Evolutionary conservation across 495 filamentous ascomycete genomes (phyloP), one percentile per base, ranked within the genome.

Genomic region (Pyrenula aspistea): DNA sequence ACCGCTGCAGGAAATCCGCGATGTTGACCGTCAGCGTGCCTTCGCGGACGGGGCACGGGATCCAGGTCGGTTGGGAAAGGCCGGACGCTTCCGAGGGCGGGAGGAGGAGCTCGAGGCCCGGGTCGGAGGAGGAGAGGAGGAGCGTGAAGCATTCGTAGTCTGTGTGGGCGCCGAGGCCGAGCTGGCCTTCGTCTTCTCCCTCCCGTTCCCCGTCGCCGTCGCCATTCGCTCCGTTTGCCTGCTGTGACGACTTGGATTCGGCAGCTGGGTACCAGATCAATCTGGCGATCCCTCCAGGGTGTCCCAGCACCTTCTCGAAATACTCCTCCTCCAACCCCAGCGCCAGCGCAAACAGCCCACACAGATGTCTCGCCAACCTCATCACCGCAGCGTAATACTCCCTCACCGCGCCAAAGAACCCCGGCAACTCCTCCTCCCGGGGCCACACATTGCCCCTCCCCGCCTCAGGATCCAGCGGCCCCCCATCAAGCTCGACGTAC

Each of bases 1-100:
- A 60, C 59, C 68, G 69, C 19, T 71, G 67, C 19, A 80, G 65
- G 10, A 71, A 67, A 62, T 80, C 76, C 31, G 69, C 74, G 15
- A 72, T 71, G 60, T 80, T 80, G 23, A 76, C 71, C 1, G 71
- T 76, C 51, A 79, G 73, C 2, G 65, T 69, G 10, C 67, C 74
- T 23, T 42, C 31, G 8, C 31, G 31, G 15, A 42, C 31, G 31
- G 67, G 61, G 20, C 31, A 42, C 31, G 31, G 31, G 15, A 42
- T 42, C 31, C 31, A 42, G 8, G 31, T 42, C 31, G 31, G 31
- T 8, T 42, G 31, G 31, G 4, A 4, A 4, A 42, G 31, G 8
- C 31, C 31, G 8, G 15, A 8, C 8, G 31, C 31, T 15, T 4
- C 8, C 4, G 4, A 4, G 15, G 31, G 31, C 31, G 31, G 31